phyloP scores from a whole-genome alignment of 371 early-diverging fungal species.

The Mucor velutinosus region DNA sequence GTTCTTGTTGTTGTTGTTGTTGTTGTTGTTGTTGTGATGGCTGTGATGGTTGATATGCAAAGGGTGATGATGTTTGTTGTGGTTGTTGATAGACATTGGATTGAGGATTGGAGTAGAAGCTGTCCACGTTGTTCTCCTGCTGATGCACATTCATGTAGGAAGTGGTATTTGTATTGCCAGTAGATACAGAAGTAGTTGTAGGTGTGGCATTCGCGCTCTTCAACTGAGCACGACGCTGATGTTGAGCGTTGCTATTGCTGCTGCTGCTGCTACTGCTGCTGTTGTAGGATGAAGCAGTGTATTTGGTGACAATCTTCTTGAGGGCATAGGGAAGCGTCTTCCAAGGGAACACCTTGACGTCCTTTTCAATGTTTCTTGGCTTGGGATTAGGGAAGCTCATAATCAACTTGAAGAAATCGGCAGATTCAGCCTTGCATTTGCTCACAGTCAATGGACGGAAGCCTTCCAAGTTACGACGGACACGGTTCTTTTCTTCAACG shows the following conservation, averaged over 20 bases:
- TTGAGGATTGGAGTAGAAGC: neutral
- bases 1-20: neutral
- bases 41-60: neutral
- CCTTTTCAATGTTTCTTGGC: conserved; percentile 86
- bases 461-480: conserved; percentile 81
- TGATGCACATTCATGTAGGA: neutral
- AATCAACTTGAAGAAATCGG: conserved; percentile 78
- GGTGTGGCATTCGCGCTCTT: neutral
- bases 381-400: conserved; percentile 86
- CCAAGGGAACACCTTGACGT: conserved; percentile 86
- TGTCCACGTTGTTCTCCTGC: neutral
- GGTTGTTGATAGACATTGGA: neutral
- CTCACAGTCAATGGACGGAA: conserved; percentile 81
- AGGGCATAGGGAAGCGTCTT: conserved; percentile 64
- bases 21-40: neutral
- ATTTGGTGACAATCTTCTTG: conserved; percentile 75
- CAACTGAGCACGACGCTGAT: conserved; percentile 4
- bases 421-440: conserved; percentile 73
- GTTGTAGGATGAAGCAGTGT: conserved; percentile 41
- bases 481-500: conserved; percentile 85
- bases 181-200: neutral
- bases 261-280: neutral
- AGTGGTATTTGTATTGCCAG: neutral
- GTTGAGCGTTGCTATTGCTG: neutral
- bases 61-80: neutral